Conservation (phyloP, 1,284 basidiomycete species). For the Amylostereum chailletii region DNA sequence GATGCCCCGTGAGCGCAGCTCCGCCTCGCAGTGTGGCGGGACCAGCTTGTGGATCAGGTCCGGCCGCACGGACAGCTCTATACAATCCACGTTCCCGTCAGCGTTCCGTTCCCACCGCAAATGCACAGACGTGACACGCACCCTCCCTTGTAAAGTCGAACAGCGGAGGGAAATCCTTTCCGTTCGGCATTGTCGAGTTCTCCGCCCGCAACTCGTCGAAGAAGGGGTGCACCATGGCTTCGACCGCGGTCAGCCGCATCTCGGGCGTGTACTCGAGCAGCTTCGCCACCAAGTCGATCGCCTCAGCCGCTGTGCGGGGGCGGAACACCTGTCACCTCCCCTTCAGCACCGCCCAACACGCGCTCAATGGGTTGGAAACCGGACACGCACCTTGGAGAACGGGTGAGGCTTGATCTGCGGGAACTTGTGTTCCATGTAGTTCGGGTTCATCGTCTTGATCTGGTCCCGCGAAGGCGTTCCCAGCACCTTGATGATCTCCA, state of each 20-base stretch:
- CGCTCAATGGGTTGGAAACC: not conserved
- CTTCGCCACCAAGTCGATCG: constrained; percentile 93
- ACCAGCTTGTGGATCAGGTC: constrained; percentile 90
- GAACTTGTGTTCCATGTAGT: constrained; percentile 99
- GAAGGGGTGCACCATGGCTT: constrained; percentile 94
- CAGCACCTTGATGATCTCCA: constrained; percentile 99
- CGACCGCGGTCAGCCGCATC: constrained; percentile 83
- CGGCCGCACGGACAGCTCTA: constrained; percentile 93
- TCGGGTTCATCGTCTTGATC: constrained; percentile 99
- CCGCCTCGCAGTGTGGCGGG: constrained; percentile 82
- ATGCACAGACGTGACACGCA: constrained; percentile 29
- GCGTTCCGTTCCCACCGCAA: not conserved
- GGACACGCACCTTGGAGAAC: constrained; percentile 70
- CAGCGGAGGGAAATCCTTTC: constrained; percentile 88
- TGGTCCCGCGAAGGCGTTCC: constrained; percentile 98
- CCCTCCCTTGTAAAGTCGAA: constrained; percentile 97
- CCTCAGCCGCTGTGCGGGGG: constrained; percentile 91
- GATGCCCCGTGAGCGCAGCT: constrained; percentile 81
- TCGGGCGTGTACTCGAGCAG: constrained; percentile 96
- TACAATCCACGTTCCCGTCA: constrained; percentile 8
- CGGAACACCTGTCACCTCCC: constrained; percentile 77
- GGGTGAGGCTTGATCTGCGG: constrained; percentile 98
- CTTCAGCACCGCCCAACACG: not conserved
- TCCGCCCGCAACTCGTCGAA: constrained; percentile 93
- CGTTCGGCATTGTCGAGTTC: constrained; percentile 92